Conservation (phyloP, 2,329 filamentous ascomycete species). For the Aspergillus eucalypticola region DNA sequence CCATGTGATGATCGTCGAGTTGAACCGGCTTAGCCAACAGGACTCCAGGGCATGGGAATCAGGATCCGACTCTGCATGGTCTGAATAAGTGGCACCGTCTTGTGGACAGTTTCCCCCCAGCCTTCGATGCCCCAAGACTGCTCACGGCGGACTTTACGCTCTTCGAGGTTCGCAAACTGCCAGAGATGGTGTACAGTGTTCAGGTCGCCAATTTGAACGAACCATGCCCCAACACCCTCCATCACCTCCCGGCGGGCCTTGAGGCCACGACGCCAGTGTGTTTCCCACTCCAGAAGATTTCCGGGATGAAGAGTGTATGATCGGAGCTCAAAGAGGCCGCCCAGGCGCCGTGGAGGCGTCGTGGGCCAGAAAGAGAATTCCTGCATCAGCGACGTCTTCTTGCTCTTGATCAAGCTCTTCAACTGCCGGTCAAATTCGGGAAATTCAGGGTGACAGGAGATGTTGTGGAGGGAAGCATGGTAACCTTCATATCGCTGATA, state of each 20-base stretch:
- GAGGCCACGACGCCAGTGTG: conserved; percentile 91
- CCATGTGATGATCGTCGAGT: neutral
- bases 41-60: conserved; percentile 95
- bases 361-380: conserved; percentile 99
- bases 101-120: conserved; percentile 97
- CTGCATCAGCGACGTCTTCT: conserved; percentile 93
- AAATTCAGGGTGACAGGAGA: conserved; percentile 80
- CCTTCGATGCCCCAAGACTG: conserved; percentile 94
- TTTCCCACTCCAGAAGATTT: conserved; percentile 97
- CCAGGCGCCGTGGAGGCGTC: conserved; percentile 81
- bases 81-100: conserved; percentile 96
- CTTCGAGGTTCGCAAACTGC: conserved; percentile 97
- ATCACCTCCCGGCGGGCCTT: conserved; percentile 92
- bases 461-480: conserved; percentile 84
- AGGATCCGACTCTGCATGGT: conserved; percentile 92
- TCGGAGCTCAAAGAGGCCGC: conserved; percentile 91
- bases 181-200: conserved; percentile 98
- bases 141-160: conserved; percentile 85
- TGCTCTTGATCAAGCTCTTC: conserved; percentile 78
- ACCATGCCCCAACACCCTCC: conserved; percentile 98
- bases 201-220: conserved; percentile 94
- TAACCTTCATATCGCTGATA: conserved; percentile 97
- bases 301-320: conserved; percentile 96
- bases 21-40: conserved; percentile 64
- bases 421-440: conserved; percentile 80